Evolutionary conservation across 345 rosid species (phyloP).

Genomic region (Brassica incana): DNA sequence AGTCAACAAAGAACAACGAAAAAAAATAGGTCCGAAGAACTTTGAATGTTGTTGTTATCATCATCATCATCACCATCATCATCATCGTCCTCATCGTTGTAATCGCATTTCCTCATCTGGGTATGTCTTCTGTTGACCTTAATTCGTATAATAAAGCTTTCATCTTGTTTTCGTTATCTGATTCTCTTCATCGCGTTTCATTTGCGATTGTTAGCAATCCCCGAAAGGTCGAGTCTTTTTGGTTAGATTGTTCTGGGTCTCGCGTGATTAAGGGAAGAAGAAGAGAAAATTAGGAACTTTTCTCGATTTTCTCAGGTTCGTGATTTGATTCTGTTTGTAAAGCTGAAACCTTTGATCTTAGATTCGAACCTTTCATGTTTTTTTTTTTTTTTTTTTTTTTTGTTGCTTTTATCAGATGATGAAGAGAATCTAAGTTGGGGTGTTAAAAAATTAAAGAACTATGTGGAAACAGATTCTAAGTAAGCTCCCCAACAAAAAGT

Average conservation of each 20-base stretch:
- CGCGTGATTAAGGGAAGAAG: conserved; percentile 21
- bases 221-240: conserved; percentile 26
- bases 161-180: conserved; percentile 19
- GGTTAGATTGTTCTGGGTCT: conserved; percentile 1
- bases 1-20: conserved; percentile 69
- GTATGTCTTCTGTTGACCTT: conserved; percentile 30
- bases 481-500: conserved; percentile 83
- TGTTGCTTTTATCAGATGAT: conserved; percentile 10
- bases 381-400: background rate
- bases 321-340: conserved; percentile 25
- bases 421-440: conserved; percentile 27
- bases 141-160: conserved; percentile 15
- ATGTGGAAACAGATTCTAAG: conserved; percentile 83
- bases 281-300: conserved; percentile 18
- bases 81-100: conserved; percentile 9
- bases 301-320: conserved; percentile 34
- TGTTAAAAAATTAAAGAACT: conserved; percentile 30
- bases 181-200: conserved; percentile 16
- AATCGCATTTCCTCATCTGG: conserved; percentile 16
- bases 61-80: conserved; percentile 28
- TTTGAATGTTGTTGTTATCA: conserved; percentile 30
- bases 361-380: conserved; percentile 17
- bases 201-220: conserved; percentile 13
- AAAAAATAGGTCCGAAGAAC: conserved; percentile 28
- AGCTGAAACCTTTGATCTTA: conserved; percentile 23